Percentiles rank a stretch among this genome's conserved stretches.
phyloP scores from a whole-genome alignment of 192 early-diverging fungal species.

The Gaertneriomyces sp. region DNA sequence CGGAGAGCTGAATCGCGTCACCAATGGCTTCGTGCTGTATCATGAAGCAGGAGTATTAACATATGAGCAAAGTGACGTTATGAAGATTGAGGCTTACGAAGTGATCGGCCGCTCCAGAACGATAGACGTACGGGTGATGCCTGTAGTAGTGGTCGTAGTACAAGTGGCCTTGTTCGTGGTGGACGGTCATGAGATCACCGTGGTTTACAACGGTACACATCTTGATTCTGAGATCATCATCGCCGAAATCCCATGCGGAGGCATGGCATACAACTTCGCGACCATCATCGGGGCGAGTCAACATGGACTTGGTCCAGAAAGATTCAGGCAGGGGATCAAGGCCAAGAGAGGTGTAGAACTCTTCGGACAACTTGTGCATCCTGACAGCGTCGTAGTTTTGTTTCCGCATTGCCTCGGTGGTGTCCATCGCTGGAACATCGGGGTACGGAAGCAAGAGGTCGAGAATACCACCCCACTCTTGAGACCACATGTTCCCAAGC shows the following conservation, averaged over 20 bases:
- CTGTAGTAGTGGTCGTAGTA: constrained; percentile 37
- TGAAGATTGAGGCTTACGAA: constrained; percentile 9
- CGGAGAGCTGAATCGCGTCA: constrained; percentile 25
- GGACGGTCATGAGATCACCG: constrained; percentile 30
- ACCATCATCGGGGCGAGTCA: constrained; percentile 21
- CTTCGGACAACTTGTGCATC: constrained; percentile 33
- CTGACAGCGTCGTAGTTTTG: constrained; percentile 23
- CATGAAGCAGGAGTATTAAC: background rate
- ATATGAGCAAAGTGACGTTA: background rate
- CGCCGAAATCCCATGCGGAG: constrained; percentile 32
- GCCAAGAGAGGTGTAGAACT: constrained; percentile 32
- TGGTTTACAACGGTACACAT: constrained; percentile 33
- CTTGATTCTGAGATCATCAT: constrained; percentile 36
- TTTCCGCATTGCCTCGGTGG: constrained; percentile 5
- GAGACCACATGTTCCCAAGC: constrained; percentile 41
- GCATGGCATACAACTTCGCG: constrained; percentile 34
- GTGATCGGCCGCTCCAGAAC: constrained; percentile 29
- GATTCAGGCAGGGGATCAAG: constrained; percentile 17
- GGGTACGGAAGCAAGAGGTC: constrained; percentile 29
- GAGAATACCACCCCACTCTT: constrained; percentile 31
- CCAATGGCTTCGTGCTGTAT: constrained; percentile 30
- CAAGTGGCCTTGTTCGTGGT: constrained; percentile 40
- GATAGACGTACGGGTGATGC: constrained; percentile 22
- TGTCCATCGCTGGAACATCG: constrained; percentile 18
- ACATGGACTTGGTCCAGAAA: constrained; percentile 34